Percentiles rank a stretch among this genome's conserved stretches.
Evolutionary conservation across 2,329 filamentous ascomycete genomes (phyloP).

Genomic region (Mollisia scopiformis): DNA sequence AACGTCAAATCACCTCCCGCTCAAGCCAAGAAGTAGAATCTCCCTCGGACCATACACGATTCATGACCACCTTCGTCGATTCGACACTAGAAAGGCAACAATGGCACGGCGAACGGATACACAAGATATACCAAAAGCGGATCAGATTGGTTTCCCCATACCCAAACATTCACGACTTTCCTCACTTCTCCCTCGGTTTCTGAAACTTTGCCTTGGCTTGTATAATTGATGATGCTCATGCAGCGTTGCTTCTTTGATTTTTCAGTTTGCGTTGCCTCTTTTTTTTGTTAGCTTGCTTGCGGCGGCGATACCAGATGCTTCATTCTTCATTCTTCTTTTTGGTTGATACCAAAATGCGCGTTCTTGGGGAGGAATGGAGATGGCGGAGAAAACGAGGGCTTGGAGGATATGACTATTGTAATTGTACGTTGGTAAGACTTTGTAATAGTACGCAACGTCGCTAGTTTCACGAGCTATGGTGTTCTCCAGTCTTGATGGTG

Average conservation of each 20-base stretch:
- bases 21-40: slow-evolving; percentile 29
- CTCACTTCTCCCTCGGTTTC: background rate
- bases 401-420: background rate
- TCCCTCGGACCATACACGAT: background rate
- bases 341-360: background rate
- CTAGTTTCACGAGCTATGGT: slow-evolving; percentile 4
- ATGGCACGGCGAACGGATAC: background rate
- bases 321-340: slow-evolving; percentile 7
- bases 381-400: background rate
- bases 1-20: slow-evolving; percentile 71
- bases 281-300: background rate
- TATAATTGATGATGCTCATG: slow-evolving; percentile 3
- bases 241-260: slow-evolving; percentile 5
- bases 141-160: background rate
- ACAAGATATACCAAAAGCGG: background rate
- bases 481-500: background rate
- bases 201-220: background rate
- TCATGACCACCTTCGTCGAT: slow-evolving; percentile 1
- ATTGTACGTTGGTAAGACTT: slow-evolving; percentile 10
- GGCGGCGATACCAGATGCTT: slow-evolving; percentile 34
- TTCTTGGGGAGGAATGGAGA: background rate
- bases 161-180: background rate
- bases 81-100: slow-evolving; percentile 4
- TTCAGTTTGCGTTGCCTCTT: background rate
- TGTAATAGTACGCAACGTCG: slow-evolving; percentile 11